A percentile compares a stretch with the other conserved stretches of the same genome.
Evolutionary conservation across 164 flowering plant genomes (phyloP).

Genomic region (Macadamia tetraphylla): DNA sequence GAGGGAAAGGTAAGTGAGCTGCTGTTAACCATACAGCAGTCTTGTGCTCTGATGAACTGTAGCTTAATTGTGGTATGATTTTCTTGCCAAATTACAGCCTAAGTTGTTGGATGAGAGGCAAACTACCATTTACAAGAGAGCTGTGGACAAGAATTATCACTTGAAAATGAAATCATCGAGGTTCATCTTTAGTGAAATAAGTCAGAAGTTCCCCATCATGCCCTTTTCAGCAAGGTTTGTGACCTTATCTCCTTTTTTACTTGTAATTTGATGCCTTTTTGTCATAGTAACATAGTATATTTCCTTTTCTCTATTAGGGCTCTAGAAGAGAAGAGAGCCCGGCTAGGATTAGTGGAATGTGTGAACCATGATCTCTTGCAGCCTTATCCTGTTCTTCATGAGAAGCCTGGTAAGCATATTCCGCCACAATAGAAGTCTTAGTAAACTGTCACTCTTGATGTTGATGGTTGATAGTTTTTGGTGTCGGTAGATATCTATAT

Average conservation of each 20-base stretch:
- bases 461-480: too few species aligned
- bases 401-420: constrained; percentile 64
- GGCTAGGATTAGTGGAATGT: constrained; percentile 88
- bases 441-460: too few species aligned
- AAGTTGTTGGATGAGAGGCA: constrained; percentile 87
- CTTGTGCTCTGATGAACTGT: not conserved
- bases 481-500: too few species aligned
- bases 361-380: constrained; percentile 91
- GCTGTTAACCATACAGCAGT: not conserved
- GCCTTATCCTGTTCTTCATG: constrained; percentile 96
- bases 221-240: constrained; percentile 85
- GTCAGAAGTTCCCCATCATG: constrained; percentile 84
- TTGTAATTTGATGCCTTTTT: not conserved
- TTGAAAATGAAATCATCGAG: constrained; percentile 94
- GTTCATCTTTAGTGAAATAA: constrained; percentile 92
- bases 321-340: constrained; percentile 92
- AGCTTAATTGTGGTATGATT: not conserved
- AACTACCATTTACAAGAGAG: constrained; percentile 90
- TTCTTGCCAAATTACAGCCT: constrained; percentile 49
- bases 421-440: not conserved
- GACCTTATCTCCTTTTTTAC: not conserved
- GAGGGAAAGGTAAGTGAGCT: constrained; percentile 72
- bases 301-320: constrained; percentile 34
- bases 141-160: constrained; percentile 86
- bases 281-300: not conserved